Conservation (phyloP, 2,329 filamentous ascomycete species). For the Coniochaeta ligniaria region DNA sequence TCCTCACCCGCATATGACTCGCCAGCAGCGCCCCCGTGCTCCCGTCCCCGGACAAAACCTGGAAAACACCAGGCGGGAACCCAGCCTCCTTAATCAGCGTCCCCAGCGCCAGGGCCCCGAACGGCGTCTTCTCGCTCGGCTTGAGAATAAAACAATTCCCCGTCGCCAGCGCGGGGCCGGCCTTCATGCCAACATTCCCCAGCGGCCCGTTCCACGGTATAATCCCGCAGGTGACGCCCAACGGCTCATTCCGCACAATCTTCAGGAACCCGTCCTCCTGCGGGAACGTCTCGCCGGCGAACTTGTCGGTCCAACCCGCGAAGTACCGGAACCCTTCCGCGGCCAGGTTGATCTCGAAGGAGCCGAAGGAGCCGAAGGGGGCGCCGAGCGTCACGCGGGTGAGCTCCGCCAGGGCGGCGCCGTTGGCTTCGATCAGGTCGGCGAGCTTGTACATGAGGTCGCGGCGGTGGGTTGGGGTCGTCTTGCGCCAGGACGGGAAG, state of each 20-base stretch:
- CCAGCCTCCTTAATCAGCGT: slow-evolving; percentile 29
- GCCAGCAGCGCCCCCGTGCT: slow-evolving; percentile 13
- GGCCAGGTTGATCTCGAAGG: slow-evolving; percentile 52
- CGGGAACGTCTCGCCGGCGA: slow-evolving; percentile 28
- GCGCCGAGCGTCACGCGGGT: slow-evolving; percentile 38
- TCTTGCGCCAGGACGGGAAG: slow-evolving; percentile 33
- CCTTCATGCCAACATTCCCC: slow-evolving; percentile 29
- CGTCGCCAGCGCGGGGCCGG: slow-evolving; percentile 32
- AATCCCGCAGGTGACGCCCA: slow-evolving; percentile 24
- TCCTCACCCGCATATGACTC: slow-evolving; percentile 34
- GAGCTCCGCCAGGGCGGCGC: slow-evolving; percentile 25
- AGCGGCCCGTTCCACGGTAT: slow-evolving; percentile 32
- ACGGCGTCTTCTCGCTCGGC: slow-evolving; percentile 34
- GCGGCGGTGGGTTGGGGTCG: slow-evolving; percentile 26
- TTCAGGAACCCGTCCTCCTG: slow-evolving; percentile 37
- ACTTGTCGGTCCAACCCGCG: slow-evolving; percentile 30
- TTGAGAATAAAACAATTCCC: slow-evolving; percentile 38
- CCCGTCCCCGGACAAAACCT: slow-evolving; percentile 32
- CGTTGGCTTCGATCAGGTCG: slow-evolving; percentile 29
- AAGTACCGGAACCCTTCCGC: slow-evolving; percentile 46
- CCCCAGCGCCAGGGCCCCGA: slow-evolving; percentile 25
- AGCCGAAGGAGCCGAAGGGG: slow-evolving; percentile 48
- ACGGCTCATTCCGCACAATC: slow-evolving; percentile 26
- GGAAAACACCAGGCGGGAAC: slow-evolving; percentile 35
- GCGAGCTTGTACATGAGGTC: slow-evolving; percentile 36